These are phyloP conservation scores for Limnanthes douglasii DNA, from an alignment of 345 rosid genomes.

Conservation along the genomic window DNA sequence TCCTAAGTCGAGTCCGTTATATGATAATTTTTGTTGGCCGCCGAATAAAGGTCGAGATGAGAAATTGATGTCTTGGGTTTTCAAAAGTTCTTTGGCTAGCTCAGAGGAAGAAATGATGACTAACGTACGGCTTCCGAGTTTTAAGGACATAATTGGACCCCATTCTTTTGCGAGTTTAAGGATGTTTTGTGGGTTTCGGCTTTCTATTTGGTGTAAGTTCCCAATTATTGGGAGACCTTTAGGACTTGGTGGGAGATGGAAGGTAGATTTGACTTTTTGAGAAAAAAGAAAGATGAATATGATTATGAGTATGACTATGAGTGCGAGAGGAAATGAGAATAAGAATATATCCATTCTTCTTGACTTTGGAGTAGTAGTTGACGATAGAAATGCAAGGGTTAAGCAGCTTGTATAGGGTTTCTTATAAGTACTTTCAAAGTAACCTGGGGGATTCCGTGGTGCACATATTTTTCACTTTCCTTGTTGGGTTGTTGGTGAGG, in stretches of 20 bases:
- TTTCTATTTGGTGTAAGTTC: constrained; percentile 28
- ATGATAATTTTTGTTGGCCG: constrained; percentile 11
- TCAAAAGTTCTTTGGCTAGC: constrained; percentile 20
- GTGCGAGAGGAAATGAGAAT: no score
- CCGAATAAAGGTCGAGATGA: constrained; percentile 12
- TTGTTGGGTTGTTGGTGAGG: no score
- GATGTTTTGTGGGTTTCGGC: constrained; percentile 11
- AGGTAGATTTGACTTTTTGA: constrained; percentile 5
- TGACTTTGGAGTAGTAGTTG: no score
- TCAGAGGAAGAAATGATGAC: constrained; percentile 29
- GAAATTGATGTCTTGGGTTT: constrained; percentile 17
- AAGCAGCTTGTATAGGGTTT: no score
- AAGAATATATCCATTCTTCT: no score
- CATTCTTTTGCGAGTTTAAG: constrained; percentile 25
- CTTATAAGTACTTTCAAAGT: no score
- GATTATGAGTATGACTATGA: no score
- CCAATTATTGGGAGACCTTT: constrained; percentile 31
- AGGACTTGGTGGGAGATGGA: constrained; percentile 31
- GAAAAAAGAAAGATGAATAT: constrained; percentile 9
- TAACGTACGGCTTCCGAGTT: constrained; percentile 14
- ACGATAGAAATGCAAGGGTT: no score
- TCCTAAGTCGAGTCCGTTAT: constrained; percentile 19
- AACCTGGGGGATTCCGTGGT: no score
- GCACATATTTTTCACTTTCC: no score
- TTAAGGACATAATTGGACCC: constrained; percentile 36